Base-by-base conservation (phyloP, 1,139 yeast genomes). In the Geotrichum klebahnii region DNA sequence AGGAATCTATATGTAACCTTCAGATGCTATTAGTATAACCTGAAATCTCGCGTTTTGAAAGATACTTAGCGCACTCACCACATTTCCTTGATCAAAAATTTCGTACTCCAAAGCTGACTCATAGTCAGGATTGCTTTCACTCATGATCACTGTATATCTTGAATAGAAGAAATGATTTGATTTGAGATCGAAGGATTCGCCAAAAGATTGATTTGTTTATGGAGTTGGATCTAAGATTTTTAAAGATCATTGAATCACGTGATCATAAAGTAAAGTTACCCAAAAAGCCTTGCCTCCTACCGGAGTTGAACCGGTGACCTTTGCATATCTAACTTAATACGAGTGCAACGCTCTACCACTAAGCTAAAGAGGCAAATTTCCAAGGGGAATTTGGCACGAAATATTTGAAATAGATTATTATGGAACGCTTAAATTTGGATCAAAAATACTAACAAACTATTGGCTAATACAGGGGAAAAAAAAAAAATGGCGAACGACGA, bases 321-420 rank as follows among this genome's bases (percentile, higher is more conserved):
- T n/a, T n/a, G n/a, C n/a, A n/a, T n/a, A n/a, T n/a, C n/a, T n/a
- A n/a, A n/a, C n/a, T n/a, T n/a, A n/a, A 19, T 37, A 39, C 43
- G 33, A 40, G 48, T 49, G 49, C 48, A 49, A 49, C 49, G 48
- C 49, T 49, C 49, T 49, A 44, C 52, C 49, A 49, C 52, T 49
- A 49, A 49, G 52, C 52, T 49, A 49, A 49, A 49, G 49, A 45
- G 49, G 52, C 52, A 47, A n/a, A n/a, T n/a, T n/a, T n/a, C n/a
- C n/a, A n/a, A n/a, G n/a, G n/a, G n/a, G n/a, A n/a, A n/a, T n/a
- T n/a, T n/a, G n/a, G n/a, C n/a, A n/a, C n/a, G n/a, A n/a, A n/a
- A n/a, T n/a, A n/a, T n/a, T n/a, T n/a, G n/a, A n/a, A n/a, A n/a
- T n/a, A n/a, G n/a, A n/a, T n/a, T n/a, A n/a, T n/a, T n/a, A n/a